Evolutionary conservation across 192 early-diverging fungal genomes (phyloP).

Genomic region (Chytriomyces hyalinus): DNA sequence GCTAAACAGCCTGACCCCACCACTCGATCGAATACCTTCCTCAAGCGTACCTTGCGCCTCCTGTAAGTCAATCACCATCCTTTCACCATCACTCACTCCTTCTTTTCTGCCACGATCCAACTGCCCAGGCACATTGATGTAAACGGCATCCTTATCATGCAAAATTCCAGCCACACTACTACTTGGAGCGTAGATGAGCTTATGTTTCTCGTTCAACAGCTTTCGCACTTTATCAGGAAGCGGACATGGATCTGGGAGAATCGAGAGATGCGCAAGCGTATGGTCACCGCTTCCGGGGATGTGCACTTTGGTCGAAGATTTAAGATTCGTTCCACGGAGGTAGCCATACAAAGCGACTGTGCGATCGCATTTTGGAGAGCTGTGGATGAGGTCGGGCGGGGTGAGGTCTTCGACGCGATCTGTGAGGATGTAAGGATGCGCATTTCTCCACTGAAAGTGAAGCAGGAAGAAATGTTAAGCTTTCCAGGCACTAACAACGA

Average conservation of each 20-base stretch:
- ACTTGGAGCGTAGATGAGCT: conserved; percentile 98
- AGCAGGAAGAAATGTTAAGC: not conserved
- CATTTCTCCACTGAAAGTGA: conserved; percentile 80
- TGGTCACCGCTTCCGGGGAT: conserved; percentile 96
- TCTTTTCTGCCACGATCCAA: conserved; percentile 68
- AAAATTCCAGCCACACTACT: conserved; percentile 96
- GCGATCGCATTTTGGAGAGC: conserved; percentile 85
- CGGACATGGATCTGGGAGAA: conserved; percentile 94
- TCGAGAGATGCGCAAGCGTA: conserved; percentile 72
- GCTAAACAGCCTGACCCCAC: conserved; percentile 70
- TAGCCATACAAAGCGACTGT: conserved; percentile 96
- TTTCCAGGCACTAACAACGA: not conserved
- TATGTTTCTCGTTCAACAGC: conserved; percentile 89
- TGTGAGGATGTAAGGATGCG: conserved; percentile 96
- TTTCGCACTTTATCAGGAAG: conserved; percentile 91
- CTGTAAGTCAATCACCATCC: conserved; percentile 92
- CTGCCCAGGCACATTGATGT: conserved; percentile 92
- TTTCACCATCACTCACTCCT: conserved; percentile 75
- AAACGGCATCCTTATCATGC: conserved; percentile 99
- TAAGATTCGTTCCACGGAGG: conserved; percentile 93
- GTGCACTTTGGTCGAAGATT: conserved; percentile 84
- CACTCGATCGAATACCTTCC: conserved; percentile 68
- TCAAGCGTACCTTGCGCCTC: conserved; percentile 77
- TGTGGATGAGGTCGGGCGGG: conserved; percentile 81
- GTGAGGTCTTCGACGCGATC: conserved; percentile 98